phyloP scores from a whole-genome alignment of 257 asterid species.

The Solanum gandarillasii region DNA sequence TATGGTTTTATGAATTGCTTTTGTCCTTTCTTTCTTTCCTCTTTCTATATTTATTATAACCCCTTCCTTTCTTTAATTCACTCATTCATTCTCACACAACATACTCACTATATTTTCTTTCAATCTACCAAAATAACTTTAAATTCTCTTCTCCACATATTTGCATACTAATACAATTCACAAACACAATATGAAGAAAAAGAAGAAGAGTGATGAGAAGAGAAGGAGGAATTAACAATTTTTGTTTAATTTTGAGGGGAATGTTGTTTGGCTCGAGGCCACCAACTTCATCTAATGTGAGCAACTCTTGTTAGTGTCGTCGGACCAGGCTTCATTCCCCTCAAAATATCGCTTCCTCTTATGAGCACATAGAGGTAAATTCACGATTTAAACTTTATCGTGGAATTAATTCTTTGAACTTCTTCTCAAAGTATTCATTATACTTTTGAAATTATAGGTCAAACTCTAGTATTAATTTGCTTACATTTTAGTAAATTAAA shows the following conservation, averaged over 20 bases:
- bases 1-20: slow-evolving; percentile 48
- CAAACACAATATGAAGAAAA: background rate
- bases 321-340: slow-evolving; percentile 99
- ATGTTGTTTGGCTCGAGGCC: slow-evolving; percentile 97
- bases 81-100: background rate
- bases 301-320: slow-evolving; percentile 19
- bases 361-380: background rate
- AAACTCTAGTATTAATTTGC: background rate
- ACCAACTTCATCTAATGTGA: slow-evolving; percentile 26
- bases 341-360: slow-evolving; percentile 49
- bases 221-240: slow-evolving; percentile 24
- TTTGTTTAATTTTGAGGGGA: slow-evolving; percentile 58
- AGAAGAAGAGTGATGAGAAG: background rate
- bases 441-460: background rate
- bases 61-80: slow-evolving; percentile 19
- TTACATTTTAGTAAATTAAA: background rate
- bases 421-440: background rate
- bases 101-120: background rate
- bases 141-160: background rate
- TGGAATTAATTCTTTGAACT: too few species aligned
- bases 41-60: slow-evolving; percentile 32
- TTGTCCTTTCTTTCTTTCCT: slow-evolving; percentile 36
- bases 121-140: background rate
- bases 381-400: background rate
- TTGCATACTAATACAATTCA: background rate